phyloP scores from a whole-genome alignment of 192 early-diverging fungal genomes.

The Coemansia sp. region DNA sequence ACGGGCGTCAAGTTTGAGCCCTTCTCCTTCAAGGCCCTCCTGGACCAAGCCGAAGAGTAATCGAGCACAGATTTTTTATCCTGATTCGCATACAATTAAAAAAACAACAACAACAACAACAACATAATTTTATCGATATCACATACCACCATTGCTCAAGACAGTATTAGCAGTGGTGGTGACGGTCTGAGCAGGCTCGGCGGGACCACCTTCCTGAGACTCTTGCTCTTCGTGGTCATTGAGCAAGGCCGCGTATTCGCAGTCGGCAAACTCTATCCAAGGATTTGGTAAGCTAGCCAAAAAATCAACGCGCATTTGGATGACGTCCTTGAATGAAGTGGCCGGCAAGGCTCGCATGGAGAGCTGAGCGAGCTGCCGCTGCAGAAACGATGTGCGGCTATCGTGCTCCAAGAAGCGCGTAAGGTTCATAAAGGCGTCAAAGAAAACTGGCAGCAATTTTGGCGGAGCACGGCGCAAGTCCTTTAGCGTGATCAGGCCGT shows the following conservation, averaged over 20 bases:
- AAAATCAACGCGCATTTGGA: conserved; percentile 53
- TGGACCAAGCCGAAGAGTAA: conserved; percentile 49
- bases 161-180: neutral
- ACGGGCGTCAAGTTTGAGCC: conserved; percentile 90
- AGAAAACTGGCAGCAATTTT: conserved; percentile 42
- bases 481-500: conserved; percentile 54
- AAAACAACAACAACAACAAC: neutral
- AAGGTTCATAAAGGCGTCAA: conserved; percentile 59
- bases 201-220: conserved; percentile 1
- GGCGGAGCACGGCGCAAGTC: conserved; percentile 47
- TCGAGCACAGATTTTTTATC: neutral
- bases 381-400: conserved; percentile 48
- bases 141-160: neutral
- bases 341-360: conserved; percentile 51
- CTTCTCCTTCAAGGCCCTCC: conserved; percentile 73
- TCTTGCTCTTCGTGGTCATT: conserved; percentile 46
- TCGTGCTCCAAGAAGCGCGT: conserved; percentile 57
- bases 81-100: neutral
- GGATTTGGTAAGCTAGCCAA: conserved; percentile 50
- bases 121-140: neutral
- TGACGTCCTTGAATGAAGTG: conserved; percentile 44
- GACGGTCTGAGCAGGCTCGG: neutral
- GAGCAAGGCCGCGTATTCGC: conserved; percentile 55
- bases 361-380: conserved; percentile 54
- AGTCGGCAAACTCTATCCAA: conserved; percentile 58